These are phyloP conservation scores for Cyberlindnera nakhonratchasimensis DNA, from an alignment of 805 yeast species.

Conservation along the genomic window DNA sequence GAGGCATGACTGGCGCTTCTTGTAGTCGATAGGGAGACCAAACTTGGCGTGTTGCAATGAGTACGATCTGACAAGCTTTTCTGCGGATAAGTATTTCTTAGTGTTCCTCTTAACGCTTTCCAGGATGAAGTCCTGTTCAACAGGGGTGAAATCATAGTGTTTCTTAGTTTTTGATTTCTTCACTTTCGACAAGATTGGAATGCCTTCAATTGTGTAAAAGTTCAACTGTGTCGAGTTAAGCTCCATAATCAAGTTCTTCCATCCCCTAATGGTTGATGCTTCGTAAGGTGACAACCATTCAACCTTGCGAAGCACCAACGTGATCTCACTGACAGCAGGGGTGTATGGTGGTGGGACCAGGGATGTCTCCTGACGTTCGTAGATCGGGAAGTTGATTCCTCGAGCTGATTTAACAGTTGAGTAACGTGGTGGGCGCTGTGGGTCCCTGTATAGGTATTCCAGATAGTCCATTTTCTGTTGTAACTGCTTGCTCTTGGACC, in stretches of 20 bases:
- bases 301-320: conserved; percentile 56
- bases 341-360: conserved; percentile 59
- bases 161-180: conserved; percentile 29
- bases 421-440: conserved; percentile 18
- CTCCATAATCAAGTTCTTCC: conserved; percentile 70
- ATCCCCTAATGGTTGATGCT: conserved; percentile 57
- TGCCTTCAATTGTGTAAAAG: conserved; percentile 47
- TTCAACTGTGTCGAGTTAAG: conserved; percentile 85
- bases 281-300: conserved; percentile 83
- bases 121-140: conserved; percentile 26
- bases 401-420: conserved; percentile 11
- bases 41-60: conserved; percentile 80
- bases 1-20: conserved; percentile 62
- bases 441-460: conserved; percentile 17
- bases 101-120: conserved; percentile 19
- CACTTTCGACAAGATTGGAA: conserved; percentile 29
- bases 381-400: conserved; percentile 32
- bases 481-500: neutral
- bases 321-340: conserved; percentile 61
- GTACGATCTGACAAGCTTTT: conserved; percentile 54
- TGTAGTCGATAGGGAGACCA: conserved; percentile 85
- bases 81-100: conserved; percentile 10
- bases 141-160: conserved; percentile 23
- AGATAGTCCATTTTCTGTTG: conserved; percentile 15
- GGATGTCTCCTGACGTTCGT: conserved; percentile 28